Evolutionary conservation across 73 alveolate species (phyloP), one percentile per base, ranked within the genome.

Genomic region (Blepharisma stoltei): DNA sequence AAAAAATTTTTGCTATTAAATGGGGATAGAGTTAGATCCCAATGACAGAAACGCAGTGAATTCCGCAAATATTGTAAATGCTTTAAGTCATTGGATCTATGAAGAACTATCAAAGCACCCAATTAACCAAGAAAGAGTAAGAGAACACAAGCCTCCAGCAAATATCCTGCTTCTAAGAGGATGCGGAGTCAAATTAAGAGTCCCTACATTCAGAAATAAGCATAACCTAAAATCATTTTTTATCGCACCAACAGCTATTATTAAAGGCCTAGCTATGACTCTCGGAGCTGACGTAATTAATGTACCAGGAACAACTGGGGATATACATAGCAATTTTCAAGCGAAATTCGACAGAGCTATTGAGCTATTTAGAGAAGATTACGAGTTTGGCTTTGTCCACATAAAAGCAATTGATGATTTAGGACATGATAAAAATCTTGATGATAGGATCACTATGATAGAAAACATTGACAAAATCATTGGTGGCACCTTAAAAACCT

Each of bases 181-280:
- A 53, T 86, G 94, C 47, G 97, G 97, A 44, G 73, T 81, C 75
- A 88, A 93, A 55, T 65, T 91, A 52, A 54, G 86, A 41, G 92
- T 86, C 41, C 69, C 81, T 6, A 6, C 82, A 6, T 88, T 91
- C 43, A 76, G 81, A 49, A 67, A 84, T 54, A 78, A 70, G 66
- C 87, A 91, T 54, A 89, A 87, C 0, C 54, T 82, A 67, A 91
- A 78, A 69, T 82, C 92, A 6, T 90, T 90, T 41, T 85, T 91
- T 83, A 85, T 91, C 8, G 97, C 97, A 20, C 97, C 97, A 41
- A 91, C 97, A 49, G 97, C 97, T 4, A 91, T 91, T 20, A 91
- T 91, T 32, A 84, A 83, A 69, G 97, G 97, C 4, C 47, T 83
- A 14, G 95, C 94, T 6, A 67, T 83, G 82, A 84, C 93, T 4